A percentile compares a stretch with the other conserved stretches of the same genome.
phyloP scores from a whole-genome alignment of 176 grass and related monocot species.

The Eleusine coracana region DNA sequence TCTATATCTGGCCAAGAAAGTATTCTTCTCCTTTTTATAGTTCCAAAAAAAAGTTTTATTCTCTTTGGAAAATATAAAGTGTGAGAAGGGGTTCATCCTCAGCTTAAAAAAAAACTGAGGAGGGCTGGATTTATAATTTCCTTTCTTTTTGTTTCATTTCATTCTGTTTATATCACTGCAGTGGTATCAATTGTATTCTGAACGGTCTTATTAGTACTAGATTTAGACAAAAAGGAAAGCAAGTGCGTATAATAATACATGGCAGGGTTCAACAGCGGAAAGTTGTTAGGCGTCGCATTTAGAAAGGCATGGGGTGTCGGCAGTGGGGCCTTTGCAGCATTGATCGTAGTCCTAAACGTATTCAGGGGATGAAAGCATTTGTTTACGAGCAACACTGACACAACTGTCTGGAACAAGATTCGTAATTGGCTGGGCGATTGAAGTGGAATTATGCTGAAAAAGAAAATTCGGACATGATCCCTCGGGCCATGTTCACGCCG shows the following conservation, averaged over 20 bases:
- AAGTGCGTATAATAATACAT: neutral
- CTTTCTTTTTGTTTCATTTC: neutral
- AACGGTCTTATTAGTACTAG: neutral
- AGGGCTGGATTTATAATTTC: neutral
- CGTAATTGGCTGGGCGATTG: neutral
- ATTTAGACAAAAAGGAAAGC: neutral
- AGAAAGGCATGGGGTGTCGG: neutral
- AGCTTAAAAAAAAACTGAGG: neutral
- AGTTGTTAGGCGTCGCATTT: slow-evolving; percentile 13
- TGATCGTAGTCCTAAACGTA: slow-evolving; percentile 6
- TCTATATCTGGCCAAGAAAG: neutral
- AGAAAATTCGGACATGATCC: neutral
- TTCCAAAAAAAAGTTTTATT: too few relatives aligned
- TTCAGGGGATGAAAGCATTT: neutral
- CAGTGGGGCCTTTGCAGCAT: neutral
- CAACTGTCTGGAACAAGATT: slow-evolving; percentile 11
- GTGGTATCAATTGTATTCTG: neutral
- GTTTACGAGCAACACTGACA: neutral
- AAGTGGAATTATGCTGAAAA: neutral
- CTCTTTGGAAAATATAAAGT: neutral
- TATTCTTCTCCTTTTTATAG: neutral
- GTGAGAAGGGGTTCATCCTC: too few relatives aligned
- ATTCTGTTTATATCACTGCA: neutral
- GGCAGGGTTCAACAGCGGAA: neutral
- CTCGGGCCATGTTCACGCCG: neutral